Evolutionary conservation across 768 basidiomycete species (phyloP).

Genomic region (Leccinum incarnatum): DNA sequence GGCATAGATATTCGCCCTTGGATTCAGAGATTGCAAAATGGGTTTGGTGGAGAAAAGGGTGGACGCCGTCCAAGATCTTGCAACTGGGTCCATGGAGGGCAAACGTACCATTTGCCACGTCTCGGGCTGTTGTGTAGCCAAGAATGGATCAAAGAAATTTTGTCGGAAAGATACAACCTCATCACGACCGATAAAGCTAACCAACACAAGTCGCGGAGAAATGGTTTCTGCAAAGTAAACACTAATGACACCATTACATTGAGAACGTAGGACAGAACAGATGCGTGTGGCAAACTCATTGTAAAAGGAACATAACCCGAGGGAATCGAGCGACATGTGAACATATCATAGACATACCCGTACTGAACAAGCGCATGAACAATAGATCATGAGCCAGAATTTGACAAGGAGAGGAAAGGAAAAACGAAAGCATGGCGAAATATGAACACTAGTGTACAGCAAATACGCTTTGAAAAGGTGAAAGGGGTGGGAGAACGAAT

Average conservation of each 20-base stretch:
- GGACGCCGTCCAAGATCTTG: too few species aligned
- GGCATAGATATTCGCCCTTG: not conserved
- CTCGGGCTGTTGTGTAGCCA: too few species aligned
- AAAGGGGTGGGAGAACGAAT: conserved; percentile 4
- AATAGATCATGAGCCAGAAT: conserved; percentile 29
- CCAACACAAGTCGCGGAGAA: not conserved
- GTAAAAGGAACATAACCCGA: conserved; percentile 13
- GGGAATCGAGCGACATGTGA: conserved; percentile 22
- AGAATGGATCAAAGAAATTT: too few species aligned
- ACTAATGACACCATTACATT: conserved; percentile 22
- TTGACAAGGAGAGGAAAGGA: conserved; percentile 24
- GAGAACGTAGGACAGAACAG: conserved; percentile 18
- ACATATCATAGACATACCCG: conserved; percentile 28
- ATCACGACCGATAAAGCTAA: too few species aligned
- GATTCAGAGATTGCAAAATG: not conserved
- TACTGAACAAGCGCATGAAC: conserved; percentile 30
- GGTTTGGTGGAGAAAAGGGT: not conserved
- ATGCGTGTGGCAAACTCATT: conserved; percentile 14
- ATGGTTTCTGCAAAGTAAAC: conserved; percentile 14
- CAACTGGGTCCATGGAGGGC: too few species aligned
- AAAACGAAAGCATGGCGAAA: conserved; percentile 31
- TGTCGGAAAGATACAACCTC: too few species aligned
- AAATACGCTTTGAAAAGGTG: conserved; percentile 6
- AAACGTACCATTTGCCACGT: too few species aligned
- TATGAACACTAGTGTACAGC: conserved; percentile 33